Percentiles rank a stretch among this genome's conserved stretches.
Conservation (phyloP, 2,329 filamentous ascomycete genomes). For the Venturia asperata region DNA sequence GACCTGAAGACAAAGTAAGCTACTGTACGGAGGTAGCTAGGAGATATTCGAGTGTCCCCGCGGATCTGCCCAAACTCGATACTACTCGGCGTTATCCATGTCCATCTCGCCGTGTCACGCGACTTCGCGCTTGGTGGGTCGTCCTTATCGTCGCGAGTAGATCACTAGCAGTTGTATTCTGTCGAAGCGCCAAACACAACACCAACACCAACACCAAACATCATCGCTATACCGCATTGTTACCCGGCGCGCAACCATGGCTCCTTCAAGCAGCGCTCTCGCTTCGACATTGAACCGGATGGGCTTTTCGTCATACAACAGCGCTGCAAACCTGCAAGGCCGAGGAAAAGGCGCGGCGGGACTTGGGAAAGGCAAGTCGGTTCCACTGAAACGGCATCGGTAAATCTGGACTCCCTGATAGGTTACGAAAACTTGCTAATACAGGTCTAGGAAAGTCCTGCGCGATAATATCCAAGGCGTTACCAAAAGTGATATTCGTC, state of each 20-base stretch:
- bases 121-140: not conserved
- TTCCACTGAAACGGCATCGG: conserved; percentile 14
- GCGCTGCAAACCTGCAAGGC: not conserved
- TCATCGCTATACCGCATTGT: not conserved
- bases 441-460: conserved; percentile 27
- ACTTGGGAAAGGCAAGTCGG: conserved; percentile 10
- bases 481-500: conserved; percentile 39
- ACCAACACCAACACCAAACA: not conserved
- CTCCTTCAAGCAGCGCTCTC: not conserved
- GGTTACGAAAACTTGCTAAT: not conserved
- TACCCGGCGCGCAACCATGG: not conserved
- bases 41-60: not conserved
- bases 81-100: not conserved
- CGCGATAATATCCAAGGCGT: conserved; percentile 31
- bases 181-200: not conserved
- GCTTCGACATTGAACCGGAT: not conserved
- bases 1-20: not conserved
- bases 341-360: conserved; percentile 15
- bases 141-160: not conserved
- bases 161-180: not conserved
- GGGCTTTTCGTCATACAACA: not conserved
- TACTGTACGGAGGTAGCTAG: no score
- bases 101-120: not conserved
- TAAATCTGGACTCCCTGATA: not conserved
- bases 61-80: not conserved